These are phyloP conservation scores for Ilex paraguariensis DNA, from an alignment of 305 asterid species.

Conservation along the genomic window DNA sequence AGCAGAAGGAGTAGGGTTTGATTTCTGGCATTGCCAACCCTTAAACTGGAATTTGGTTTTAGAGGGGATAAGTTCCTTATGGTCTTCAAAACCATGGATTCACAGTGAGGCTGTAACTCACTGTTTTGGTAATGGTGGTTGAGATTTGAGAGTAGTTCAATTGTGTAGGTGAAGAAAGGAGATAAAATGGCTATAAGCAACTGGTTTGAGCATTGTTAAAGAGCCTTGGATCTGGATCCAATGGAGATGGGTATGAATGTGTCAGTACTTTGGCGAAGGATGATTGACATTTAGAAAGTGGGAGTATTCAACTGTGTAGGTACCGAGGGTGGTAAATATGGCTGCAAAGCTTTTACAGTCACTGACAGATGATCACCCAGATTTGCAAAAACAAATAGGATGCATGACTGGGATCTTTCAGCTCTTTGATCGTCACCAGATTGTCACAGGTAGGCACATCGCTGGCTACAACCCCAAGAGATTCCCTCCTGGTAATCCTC, in stretches of 20 bases:
- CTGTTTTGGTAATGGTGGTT: constrained; percentile 6
- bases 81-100: too few relatives aligned
- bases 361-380: constrained; percentile 67
- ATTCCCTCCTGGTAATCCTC: constrained; percentile 48
- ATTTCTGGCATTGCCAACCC: neutral
- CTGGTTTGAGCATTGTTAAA: constrained; percentile 12
- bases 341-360: constrained; percentile 82
- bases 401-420: constrained; percentile 93
- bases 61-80: neutral
- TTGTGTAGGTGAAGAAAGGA: neutral
- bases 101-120: neutral
- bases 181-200: neutral
- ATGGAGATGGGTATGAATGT: constrained; percentile 9
- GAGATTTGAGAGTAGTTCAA: neutral
- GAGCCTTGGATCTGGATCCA: constrained; percentile 5
- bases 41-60: constrained; percentile 1
- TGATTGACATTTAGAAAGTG: constrained; percentile 3
- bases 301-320: constrained; percentile 9
- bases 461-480: constrained; percentile 39
- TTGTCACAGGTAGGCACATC: constrained; percentile 46
- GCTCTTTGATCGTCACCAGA: constrained; percentile 67
- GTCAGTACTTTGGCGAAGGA: constrained; percentile 5
- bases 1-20: neutral
- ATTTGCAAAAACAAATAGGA: constrained; percentile 84
- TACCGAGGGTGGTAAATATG: constrained; percentile 34